These are phyloP conservation scores for Jatropha podagrica DNA, from an alignment of 441 rosid species.

Conservation along the genomic window DNA sequence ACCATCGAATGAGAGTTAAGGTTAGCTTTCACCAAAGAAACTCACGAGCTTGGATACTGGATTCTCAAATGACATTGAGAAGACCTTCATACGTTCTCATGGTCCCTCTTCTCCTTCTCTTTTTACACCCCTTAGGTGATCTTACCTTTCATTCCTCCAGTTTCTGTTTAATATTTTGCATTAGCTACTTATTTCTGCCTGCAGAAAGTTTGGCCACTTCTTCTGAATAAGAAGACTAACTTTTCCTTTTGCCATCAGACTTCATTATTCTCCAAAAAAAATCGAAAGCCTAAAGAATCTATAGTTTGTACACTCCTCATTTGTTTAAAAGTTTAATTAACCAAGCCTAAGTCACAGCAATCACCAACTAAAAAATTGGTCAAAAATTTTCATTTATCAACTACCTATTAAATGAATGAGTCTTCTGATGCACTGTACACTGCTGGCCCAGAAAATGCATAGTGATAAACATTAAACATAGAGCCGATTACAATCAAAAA, in stretches of 20 bases:
- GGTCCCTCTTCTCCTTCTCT: not conserved
- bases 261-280: not conserved
- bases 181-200: not conserved
- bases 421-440: not conserved
- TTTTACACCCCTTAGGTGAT: not conserved
- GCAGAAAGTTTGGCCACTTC: not conserved
- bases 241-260: not conserved
- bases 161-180: not conserved
- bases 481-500: not conserved
- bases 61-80: not conserved
- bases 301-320: not conserved
- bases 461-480: not conserved
- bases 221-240: not conserved
- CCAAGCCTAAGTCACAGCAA: not conserved
- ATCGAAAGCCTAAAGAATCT: not conserved
- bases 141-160: not conserved
- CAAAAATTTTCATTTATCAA: not conserved
- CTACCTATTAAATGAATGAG: not conserved
- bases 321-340: not conserved
- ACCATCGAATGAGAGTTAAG: not conserved
- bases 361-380: not conserved
- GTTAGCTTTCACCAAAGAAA: not conserved
- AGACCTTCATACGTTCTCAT: not conserved
- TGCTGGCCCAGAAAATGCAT: not conserved
- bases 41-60: not conserved